These are phyloP conservation scores for Saccharomycopsis sp. DNA, from an alignment of 805 yeast species.

Conservation along the genomic window DNA sequence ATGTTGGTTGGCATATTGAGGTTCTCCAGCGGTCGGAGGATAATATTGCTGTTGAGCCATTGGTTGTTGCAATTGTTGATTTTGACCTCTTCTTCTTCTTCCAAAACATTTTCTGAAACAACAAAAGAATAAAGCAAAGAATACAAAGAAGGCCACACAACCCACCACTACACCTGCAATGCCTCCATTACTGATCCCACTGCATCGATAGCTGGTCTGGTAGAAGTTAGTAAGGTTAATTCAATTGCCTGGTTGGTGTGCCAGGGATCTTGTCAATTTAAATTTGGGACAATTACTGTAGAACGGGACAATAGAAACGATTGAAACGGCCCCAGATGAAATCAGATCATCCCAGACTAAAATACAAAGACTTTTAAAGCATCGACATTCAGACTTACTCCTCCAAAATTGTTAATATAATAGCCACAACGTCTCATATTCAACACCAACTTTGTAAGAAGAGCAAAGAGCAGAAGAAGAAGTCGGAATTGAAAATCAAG, in stretches of 20 bases:
- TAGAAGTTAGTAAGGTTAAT: neutral
- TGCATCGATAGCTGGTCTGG: neutral
- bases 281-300: no score
- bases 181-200: neutral
- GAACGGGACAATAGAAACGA: neutral
- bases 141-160: neutral
- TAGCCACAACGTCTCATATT: neutral
- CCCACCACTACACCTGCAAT: slow-evolving; percentile 3
- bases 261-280: no score
- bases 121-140: neutral
- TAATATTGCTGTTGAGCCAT: neutral
- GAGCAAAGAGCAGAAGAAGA: no score
- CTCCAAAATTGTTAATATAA: neutral
- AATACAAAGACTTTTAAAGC: no score
- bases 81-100: neutral
- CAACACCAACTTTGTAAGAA: no score
- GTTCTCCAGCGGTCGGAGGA: neutral
- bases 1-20: neutral
- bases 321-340: neutral
- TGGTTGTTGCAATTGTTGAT: neutral
- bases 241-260: no score
- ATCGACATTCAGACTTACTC: neutral
- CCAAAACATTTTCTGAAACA: neutral
- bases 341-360: neutral
- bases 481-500: no score